Base-by-base conservation (phyloP, 2,329 filamentous ascomycete genomes). In the Sporothrix dimorphospora region DNA sequence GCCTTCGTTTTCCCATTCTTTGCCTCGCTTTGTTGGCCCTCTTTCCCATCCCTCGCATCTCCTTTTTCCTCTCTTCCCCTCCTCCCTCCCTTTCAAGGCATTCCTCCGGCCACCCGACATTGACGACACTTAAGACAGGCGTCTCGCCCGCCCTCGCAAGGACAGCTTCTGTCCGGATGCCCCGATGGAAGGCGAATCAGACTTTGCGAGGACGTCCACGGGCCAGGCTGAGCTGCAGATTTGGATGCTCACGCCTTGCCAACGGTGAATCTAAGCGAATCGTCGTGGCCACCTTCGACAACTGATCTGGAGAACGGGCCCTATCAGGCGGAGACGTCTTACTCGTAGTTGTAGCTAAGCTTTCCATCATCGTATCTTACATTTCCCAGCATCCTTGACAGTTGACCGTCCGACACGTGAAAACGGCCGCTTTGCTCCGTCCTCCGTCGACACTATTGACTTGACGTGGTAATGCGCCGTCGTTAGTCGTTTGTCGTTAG, bases 101-200 rank as follows among this genome's bases (percentile, higher is more conserved):
- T 68, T 68, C 21, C 42, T 49, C 63, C 42, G 42, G 63, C 19
- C 34, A 34, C 57, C 40, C n/a, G n/a, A n/a, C n/a, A n/a, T n/a
- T n/a, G n/a, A 21, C 34, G 30, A 11, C 57, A 21, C 21, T 61
- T 61, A 14, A 38, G 57, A 61, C 19, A 61, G 57, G 34, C 57
- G n/a, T 61, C 57, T 61, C 30, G 30, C 53, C 53, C 53, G 53
- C 53, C 53, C 14, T 42, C 57, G n/a, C 30, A n/a, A 38, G 55
- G 55, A n/a, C 27, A 40, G 21, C 9, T n/a, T 30, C 30, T 45
- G 30, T 3, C 57, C 34, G 19, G 19, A 12, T 34, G 24, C 9
- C 24, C 53, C 53, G 8, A 61, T 21, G 30, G 11, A 38, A 61
- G 30, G 55, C 57, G 57, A 61, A 61, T 61, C 57, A 61, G 16